Base-by-base conservation (phyloP, 352 stramenopile species). In the Phytophthora pisi region DNA sequence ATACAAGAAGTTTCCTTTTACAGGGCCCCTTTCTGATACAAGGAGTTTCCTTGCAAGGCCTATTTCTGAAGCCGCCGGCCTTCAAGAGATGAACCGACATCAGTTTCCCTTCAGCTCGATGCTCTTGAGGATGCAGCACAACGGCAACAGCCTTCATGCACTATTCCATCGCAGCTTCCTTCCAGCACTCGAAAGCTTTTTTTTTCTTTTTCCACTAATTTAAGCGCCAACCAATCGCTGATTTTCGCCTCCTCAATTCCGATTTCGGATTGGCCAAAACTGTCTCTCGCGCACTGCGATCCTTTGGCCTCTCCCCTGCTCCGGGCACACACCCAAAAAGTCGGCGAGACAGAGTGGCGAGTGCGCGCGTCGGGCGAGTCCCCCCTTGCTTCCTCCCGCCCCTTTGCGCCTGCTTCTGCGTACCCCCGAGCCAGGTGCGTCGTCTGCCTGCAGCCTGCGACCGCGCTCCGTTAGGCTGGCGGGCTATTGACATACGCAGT, bases 211-310 rank as follows among this genome's bases (percentile, higher is more conserved):
- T 60, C 20, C 20, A 60, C 47, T 53, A 53, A 53, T 34, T 34
- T 9, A 34, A 23, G 24, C 24, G 11, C 9, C 47, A 53, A 13
- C 47, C 47, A 53, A 53, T 53, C 20, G 13, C 47, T 30, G 36
- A 45, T 56, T 66, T 52, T 51, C 36, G 26, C 24, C 20, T 38
- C 8, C 2, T 4, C 36, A 4, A 45, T 23, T 16, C n/a, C 23
- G n/a, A 38, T 46, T 54, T 61, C 30, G 28, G 45, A 73, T 73
- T 73, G 66, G 66, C 11, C 31, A 53, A 73, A 64, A 73, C n/a
- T 30, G 51, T 26, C 8, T 26, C 34, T 31, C 24, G 20, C 49
- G 5, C 15, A 8, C 9, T 42, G 54, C 61, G 66, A 74, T 74
- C 66, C 53, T 70, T 47, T 64, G 26, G 60, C 34, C 20, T 15